phyloP scores from a whole-genome alignment of 164 flowering plant species.

The Saururus chinensis region DNA sequence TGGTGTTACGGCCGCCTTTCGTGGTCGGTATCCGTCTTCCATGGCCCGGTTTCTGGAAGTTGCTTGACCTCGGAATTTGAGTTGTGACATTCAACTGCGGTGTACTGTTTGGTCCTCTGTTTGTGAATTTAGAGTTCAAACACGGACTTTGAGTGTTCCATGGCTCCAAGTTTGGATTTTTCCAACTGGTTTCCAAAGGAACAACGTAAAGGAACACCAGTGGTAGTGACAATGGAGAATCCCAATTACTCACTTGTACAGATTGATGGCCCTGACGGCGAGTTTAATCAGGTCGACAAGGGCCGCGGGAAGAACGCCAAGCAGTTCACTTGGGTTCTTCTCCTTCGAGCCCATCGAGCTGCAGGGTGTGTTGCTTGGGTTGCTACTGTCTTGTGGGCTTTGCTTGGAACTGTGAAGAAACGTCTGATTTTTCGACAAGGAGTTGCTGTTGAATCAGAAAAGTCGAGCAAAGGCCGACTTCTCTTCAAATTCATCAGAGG shows the following conservation, averaged over 20 bases:
- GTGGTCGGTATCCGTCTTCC: neutral
- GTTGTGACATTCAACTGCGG: neutral
- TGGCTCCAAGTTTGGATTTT: slow-evolving; percentile 62
- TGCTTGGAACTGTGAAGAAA: slow-evolving; percentile 52
- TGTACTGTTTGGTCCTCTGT: neutral
- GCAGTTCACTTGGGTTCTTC: slow-evolving; percentile 77
- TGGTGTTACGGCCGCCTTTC: no score
- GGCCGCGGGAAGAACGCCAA: slow-evolving; percentile 69
- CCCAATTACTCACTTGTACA: slow-evolving; percentile 67
- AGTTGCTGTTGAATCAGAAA: slow-evolving; percentile 41
- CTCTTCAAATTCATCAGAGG: slow-evolving; percentile 40
- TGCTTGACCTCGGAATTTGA: no score
- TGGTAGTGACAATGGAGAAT: slow-evolving; percentile 80
- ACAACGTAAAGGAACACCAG: slow-evolving; percentile 50
- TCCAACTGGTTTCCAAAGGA: slow-evolving; percentile 51
- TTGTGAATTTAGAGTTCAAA: neutral
- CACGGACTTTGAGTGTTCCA: slow-evolving; percentile 2
- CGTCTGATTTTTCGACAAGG: slow-evolving; percentile 49
- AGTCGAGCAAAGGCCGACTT: slow-evolving; percentile 33
- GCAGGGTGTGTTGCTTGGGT: slow-evolving; percentile 66
- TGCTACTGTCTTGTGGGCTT: slow-evolving; percentile 46
- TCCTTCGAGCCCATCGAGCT: slow-evolving; percentile 65
- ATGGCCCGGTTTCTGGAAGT: no score
- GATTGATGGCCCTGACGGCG: slow-evolving; percentile 54
- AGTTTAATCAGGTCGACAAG: slow-evolving; percentile 54